Conservation (phyloP, 352 stramenopile species). For the Globisporangium irregulare region DNA sequence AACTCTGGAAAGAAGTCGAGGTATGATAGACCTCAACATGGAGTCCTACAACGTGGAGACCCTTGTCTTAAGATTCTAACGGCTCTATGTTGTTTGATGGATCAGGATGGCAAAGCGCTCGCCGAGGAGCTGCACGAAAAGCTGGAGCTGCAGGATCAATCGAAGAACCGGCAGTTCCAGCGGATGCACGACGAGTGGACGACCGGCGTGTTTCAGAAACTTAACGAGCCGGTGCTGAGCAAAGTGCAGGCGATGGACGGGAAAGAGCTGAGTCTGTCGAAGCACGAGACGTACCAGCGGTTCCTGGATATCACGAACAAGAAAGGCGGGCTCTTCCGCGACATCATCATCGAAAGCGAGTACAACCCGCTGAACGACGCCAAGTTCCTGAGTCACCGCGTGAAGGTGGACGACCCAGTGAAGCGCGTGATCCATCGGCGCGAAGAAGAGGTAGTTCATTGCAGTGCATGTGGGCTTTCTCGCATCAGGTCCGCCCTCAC, state of each 20-base stretch:
- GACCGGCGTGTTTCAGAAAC: constrained; percentile 56
- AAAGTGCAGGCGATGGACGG: constrained; percentile 55
- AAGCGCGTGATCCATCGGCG: constrained; percentile 60
- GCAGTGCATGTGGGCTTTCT: not conserved
- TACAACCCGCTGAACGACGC: constrained; percentile 75
- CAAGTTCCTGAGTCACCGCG: constrained; percentile 48
- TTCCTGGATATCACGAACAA: constrained; percentile 84
- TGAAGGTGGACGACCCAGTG: constrained; percentile 56
- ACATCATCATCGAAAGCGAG: constrained; percentile 85
- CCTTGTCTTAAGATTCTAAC: not conserved
- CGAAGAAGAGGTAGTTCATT: constrained; percentile 47
- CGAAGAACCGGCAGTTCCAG: constrained; percentile 52
- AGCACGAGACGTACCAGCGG: constrained; percentile 65
- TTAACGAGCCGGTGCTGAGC: constrained; percentile 61
- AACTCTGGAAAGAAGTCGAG: constrained; percentile 71
- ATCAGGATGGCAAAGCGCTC: constrained; percentile 48
- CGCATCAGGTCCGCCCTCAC: not conserved
- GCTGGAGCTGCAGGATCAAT: constrained; percentile 60
- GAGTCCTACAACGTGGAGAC: not conserved
- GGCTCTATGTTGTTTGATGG: not conserved
- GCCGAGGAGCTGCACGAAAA: constrained; percentile 65
- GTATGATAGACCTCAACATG: constrained; percentile 11
- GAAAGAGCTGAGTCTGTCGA: constrained; percentile 35
- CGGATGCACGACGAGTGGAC: constrained; percentile 79
- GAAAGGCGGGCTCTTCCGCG: constrained; percentile 73